A percentile compares a stretch with the other conserved stretches of the same genome.
Evolutionary conservation across 2,329 filamentous ascomycete genomes (phyloP).

Genomic region (Colletotrichum sp.): DNA sequence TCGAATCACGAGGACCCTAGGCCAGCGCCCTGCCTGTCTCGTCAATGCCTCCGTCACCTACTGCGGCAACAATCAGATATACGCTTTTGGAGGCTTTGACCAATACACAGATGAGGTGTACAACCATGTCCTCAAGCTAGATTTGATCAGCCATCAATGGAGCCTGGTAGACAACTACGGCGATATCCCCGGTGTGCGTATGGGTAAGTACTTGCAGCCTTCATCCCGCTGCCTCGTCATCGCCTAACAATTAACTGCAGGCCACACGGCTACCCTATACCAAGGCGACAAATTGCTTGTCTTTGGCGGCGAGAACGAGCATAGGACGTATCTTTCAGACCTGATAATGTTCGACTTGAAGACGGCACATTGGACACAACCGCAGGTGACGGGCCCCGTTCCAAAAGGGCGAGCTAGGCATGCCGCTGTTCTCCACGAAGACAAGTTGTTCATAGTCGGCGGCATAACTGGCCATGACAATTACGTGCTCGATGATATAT

Average conservation of each 20-base stretch:
- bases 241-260: constrained; percentile 46
- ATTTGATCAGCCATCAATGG: constrained; percentile 90
- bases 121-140: constrained; percentile 91
- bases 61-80: constrained; percentile 96
- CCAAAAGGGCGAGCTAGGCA: constrained; percentile 92
- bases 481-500: constrained; percentile 92
- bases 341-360: constrained; percentile 95
- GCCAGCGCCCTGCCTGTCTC: constrained; percentile 87
- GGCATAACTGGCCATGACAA: constrained; percentile 95
- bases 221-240: neutral
- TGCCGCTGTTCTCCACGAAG: constrained; percentile 91
- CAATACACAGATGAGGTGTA: constrained; percentile 99
- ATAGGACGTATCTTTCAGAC: constrained; percentile 92
- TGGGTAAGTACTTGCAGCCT: constrained; percentile 68
- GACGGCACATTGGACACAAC: constrained; percentile 94
- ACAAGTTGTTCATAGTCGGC: constrained; percentile 94
- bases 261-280: constrained; percentile 93
- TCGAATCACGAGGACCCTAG: constrained; percentile 78
- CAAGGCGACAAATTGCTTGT: constrained; percentile 94
- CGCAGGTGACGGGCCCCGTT: constrained; percentile 81
- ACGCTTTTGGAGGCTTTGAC: constrained; percentile 97
- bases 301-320: constrained; percentile 97
- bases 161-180: constrained; percentile 97
- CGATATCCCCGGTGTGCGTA: constrained; percentile 94
- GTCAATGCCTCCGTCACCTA: constrained; percentile 99